Evolutionary conservation across 1,284 basidiomycete species (phyloP), one percentile per base, ranked within the genome.

Genomic region (Coniophora puteana): DNA sequence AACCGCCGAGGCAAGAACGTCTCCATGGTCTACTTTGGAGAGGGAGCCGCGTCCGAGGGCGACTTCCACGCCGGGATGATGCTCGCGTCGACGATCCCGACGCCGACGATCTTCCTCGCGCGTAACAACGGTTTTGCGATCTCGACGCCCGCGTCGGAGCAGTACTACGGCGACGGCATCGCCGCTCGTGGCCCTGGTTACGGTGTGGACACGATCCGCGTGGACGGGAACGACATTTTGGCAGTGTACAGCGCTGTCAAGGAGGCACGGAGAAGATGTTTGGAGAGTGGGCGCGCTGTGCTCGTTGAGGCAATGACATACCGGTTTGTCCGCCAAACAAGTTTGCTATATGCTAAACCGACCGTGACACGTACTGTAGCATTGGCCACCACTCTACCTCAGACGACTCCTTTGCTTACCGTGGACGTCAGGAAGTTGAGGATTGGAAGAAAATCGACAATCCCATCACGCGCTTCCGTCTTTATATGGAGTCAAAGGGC

Each of bases 351-450:
- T 5, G 13, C 14, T 10, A 8, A 23, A 35, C 14, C 8, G 5
- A 10, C 33, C n/a, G n/a, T n/a, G n/a, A 35, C 21, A 20, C 18
- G 8, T 23, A 13, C 18, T 42, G 30, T 49, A 84, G 81, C 17
- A 84, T 96, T 4, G 89, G 93, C n/a, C 93, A 96, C 59, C 93
- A 96, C 61, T 93, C 89, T 12, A 96, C 93, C 0, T 93, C 90
- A 10, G 93, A 96, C 59, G 93, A 96, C 62, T 93, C 90, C 13
- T 91, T 88, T 53, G 91, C 91, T 20, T 96, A 96, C 63, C 80
- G 91, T 27, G 74, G 87, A 1, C 76, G 85, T 8, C 78, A 87
- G 45, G 92, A 93, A 58, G 92, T 94, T 17, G 86, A 93, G 60
- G 83, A 91, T 55, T 77, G 85, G 57, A 89, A 87, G 60, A 80